A percentile compares a stretch with the other conserved stretches of the same genome.
Evolutionary conservation across 2,329 filamentous ascomycete species (phyloP).

Genomic region (Colletotrichum eleusines): DNA sequence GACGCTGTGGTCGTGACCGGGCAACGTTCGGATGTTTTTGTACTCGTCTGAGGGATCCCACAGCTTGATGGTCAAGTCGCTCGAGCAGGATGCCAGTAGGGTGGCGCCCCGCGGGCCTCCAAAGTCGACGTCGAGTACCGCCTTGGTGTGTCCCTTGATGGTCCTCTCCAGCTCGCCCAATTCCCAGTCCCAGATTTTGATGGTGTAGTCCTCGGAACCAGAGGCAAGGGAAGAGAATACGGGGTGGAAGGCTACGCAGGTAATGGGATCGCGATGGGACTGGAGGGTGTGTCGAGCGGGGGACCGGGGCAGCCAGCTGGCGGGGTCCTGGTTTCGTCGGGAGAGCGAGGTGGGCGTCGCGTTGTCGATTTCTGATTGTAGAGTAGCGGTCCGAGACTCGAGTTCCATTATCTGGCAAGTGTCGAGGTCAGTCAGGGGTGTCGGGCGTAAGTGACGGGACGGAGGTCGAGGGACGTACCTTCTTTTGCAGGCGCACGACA

Average conservation of each 20-base stretch:
- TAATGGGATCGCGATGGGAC: constrained; percentile 84
- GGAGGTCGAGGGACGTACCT: constrained; percentile 65
- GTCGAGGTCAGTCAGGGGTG: constrained; percentile 9
- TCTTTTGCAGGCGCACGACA: constrained; percentile 93
- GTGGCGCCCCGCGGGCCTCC: constrained; percentile 85
- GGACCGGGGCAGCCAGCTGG: constrained; percentile 86
- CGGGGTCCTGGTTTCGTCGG: constrained; percentile 84
- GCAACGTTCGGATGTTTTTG: constrained; percentile 92
- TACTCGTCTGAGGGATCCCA: constrained; percentile 95
- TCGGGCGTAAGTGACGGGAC: background rate
- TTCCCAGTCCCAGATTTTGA: constrained; percentile 99
- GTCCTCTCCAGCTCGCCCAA: constrained; percentile 90
- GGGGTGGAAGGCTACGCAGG: constrained; percentile 91
- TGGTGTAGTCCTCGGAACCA: constrained; percentile 90
- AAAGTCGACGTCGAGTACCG: constrained; percentile 90
- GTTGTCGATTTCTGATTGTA: constrained; percentile 88
- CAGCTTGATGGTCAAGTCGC: constrained; percentile 92
- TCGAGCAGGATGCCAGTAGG: constrained; percentile 79
- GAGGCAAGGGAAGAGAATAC: constrained; percentile 91
- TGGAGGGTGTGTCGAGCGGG: constrained; percentile 86
- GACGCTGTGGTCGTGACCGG: constrained; percentile 92
- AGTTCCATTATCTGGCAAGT: constrained; percentile 89
- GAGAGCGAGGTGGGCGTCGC: constrained; percentile 82
- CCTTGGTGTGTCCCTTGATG: constrained; percentile 91
- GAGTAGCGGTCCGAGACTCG: constrained; percentile 76